A percentile compares a stretch with the other conserved stretches of the same genome.
Conservation (phyloP, 2,329 filamentous ascomycete species). For the Hymenoscyphus repandus region DNA sequence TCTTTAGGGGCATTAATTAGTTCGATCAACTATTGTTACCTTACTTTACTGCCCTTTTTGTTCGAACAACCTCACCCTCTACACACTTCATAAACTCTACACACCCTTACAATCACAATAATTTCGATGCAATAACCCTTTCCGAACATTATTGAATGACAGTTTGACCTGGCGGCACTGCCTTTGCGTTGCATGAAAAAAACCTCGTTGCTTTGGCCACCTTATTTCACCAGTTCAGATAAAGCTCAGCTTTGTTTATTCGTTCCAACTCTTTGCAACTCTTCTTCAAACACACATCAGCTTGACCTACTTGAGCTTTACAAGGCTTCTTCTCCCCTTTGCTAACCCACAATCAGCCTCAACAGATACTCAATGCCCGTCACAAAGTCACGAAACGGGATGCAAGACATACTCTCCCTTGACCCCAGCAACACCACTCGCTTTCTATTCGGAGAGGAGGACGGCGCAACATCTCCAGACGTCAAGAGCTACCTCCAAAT, state of each 20-base stretch:
- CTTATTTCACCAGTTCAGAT: too few species aligned
- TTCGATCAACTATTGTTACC: too few species aligned
- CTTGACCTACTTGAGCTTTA: not conserved
- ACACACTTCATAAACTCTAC: not conserved
- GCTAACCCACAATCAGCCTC: conserved; percentile 46
- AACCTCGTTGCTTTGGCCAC: too few species aligned
- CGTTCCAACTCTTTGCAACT: too few species aligned
- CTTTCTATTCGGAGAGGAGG: conserved; percentile 81
- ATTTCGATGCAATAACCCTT: not conserved
- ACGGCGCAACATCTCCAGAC: conserved; percentile 45
- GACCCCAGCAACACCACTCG: conserved; percentile 81
- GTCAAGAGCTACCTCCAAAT: conserved; percentile 66
- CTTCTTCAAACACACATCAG: not conserved
- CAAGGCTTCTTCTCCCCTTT: conserved; percentile 2
- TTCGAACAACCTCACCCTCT: too few species aligned
- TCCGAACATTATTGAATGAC: not conserved
- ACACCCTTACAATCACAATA: not conserved
- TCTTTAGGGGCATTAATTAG: too few species aligned
- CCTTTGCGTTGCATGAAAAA: too few species aligned
- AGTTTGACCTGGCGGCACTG: too few species aligned
- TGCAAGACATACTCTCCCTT: conserved; percentile 60
- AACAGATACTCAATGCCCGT: conserved; percentile 96
- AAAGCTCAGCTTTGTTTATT: too few species aligned
- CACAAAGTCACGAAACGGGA: conserved; percentile 61
- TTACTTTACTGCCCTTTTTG: too few species aligned